Conservation (phyloP, 148 eudicot species). For the Vaccinium corymbosum region DNA sequence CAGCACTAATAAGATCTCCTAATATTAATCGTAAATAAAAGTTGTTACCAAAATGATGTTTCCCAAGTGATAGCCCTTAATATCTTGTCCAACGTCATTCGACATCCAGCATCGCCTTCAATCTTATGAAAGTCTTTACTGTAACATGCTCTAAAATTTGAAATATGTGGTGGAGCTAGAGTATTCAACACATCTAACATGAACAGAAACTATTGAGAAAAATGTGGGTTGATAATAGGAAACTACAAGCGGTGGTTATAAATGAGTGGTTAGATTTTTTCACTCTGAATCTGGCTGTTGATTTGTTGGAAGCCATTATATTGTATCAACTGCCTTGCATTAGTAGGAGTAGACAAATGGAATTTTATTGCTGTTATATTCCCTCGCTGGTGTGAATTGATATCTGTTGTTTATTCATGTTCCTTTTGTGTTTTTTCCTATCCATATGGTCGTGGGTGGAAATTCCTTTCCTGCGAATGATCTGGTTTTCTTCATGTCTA, state of each 20-base stretch:
- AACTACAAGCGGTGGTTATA: constrained; percentile 1
- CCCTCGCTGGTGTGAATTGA: not conserved
- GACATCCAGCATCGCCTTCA: not conserved
- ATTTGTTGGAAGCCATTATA: not conserved
- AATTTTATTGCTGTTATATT: not conserved
- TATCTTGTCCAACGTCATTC: too few relatives aligned
- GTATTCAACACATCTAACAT: not conserved
- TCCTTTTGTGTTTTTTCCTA: not conserved
- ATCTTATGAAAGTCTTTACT: not conserved
- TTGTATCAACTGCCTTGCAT: not conserved
- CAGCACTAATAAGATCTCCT: too few relatives aligned
- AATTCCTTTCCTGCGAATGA: not conserved
- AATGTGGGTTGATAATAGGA: not conserved
- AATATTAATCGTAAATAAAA: too few relatives aligned
- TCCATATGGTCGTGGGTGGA: not conserved
- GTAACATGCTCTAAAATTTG: not conserved
- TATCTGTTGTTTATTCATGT: not conserved
- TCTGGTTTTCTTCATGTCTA: constrained; percentile 2
- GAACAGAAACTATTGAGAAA: not conserved
- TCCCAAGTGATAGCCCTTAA: too few relatives aligned
- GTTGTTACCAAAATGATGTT: too few relatives aligned
- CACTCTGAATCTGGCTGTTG: not conserved
- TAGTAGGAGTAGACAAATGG: not conserved
- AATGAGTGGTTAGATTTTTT: not conserved
- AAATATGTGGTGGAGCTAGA: too few relatives aligned